phyloP scores from a whole-genome alignment of 2,329 filamentous ascomycete species.

The Microsporum canis region DNA sequence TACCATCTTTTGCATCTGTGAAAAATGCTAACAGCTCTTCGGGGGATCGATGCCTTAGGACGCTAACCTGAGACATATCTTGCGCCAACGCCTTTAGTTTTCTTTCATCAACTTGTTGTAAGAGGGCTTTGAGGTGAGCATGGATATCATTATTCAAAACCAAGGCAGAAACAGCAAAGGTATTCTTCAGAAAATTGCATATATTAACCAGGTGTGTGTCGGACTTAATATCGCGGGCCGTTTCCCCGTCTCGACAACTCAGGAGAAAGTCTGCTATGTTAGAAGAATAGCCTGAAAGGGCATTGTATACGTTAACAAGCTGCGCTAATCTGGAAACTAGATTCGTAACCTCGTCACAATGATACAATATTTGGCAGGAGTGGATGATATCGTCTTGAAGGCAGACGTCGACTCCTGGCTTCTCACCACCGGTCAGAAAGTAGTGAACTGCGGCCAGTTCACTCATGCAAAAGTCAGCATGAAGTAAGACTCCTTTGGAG shows the following conservation, averaged over 20 bases:
- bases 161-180: background rate
- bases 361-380: background rate
- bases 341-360: background rate
- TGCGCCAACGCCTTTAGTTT: background rate
- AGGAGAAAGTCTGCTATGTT: background rate
- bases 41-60: slow-evolving; percentile 14
- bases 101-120: background rate
- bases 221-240: background rate
- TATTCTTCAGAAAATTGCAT: background rate
- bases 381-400: slow-evolving; percentile 12
- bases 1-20: slow-evolving; percentile 15
- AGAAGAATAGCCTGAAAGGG: background rate
- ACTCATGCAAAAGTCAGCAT: slow-evolving; percentile 19
- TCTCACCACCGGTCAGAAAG: slow-evolving; percentile 7
- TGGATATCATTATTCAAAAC: background rate
- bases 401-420: slow-evolving; percentile 12
- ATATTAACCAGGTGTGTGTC: background rate
- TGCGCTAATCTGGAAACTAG: background rate
- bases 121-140: background rate
- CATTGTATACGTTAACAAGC: background rate
- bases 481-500: slow-evolving; percentile 12
- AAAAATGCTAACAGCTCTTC: slow-evolving; percentile 18
- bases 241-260: background rate
- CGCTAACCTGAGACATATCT: background rate
- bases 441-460: slow-evolving; percentile 19